Percentiles rank a stretch among this genome's conserved stretches.
Conservation (phyloP, 225 moss, liverwort and hornwort genomes). For the Anthoceros angustus region DNA sequence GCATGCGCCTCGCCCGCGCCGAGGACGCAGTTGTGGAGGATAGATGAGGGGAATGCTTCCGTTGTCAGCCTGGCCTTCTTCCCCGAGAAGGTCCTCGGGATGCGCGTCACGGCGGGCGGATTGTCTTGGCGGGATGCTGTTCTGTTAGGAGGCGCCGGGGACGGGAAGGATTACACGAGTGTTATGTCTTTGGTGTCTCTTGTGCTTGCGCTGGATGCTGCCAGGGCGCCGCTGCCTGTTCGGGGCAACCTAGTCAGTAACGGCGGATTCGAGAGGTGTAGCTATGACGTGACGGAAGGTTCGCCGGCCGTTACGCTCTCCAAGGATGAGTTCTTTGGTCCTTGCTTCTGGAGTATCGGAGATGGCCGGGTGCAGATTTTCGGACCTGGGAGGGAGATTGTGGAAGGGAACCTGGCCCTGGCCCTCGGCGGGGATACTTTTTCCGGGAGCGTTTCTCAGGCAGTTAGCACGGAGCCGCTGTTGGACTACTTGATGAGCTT, state of each 20-base stretch:
- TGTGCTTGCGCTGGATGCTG: background rate
- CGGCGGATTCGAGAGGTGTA: background rate
- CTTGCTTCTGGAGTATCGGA: background rate
- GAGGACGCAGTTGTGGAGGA: background rate
- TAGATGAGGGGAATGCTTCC: background rate
- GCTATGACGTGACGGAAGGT: background rate
- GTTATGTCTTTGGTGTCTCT: background rate
- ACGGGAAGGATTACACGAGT: background rate
- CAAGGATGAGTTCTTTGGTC: background rate
- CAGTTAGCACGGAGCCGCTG: background rate
- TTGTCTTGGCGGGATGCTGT: background rate
- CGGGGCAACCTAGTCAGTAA: background rate
- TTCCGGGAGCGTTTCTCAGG: background rate
- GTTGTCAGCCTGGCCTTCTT: background rate
- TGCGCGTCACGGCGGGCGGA: background rate
- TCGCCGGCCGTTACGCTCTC: background rate
- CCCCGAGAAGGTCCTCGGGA: background rate
- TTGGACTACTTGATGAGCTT: background rate
- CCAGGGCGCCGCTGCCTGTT: background rate
- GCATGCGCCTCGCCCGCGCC: background rate
- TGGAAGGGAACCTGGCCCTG: background rate
- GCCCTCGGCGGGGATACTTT: background rate
- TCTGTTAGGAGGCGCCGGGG: background rate
- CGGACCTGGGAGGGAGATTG: background rate
- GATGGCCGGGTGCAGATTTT: background rate